A percentile compares a stretch with the other conserved stretches of the same genome.
Conservation (phyloP, 768 basidiomycete species). For the Sarcodon aspratus region DNA sequence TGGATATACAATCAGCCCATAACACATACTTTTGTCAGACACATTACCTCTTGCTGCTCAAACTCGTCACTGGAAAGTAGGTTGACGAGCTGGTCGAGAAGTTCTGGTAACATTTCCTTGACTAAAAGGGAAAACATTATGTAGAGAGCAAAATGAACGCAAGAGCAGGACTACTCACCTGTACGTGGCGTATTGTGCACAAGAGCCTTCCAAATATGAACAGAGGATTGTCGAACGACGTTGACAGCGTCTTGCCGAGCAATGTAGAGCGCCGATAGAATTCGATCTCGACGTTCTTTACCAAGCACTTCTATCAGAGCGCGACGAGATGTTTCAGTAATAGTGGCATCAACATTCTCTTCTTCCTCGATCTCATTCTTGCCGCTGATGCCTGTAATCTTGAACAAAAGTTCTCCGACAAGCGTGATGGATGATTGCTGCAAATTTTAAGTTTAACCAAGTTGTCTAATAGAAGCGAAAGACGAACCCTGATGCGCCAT, state of each 20-base stretch:
- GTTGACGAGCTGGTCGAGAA: conserved; percentile 66
- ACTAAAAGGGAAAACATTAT: conserved; percentile 28
- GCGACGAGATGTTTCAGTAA: conserved; percentile 72
- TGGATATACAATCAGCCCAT: conserved; percentile 16
- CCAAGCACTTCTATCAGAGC: conserved; percentile 86
- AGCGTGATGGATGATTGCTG: conserved; percentile 94
- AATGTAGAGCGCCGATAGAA: conserved; percentile 83
- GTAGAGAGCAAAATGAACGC: background rate
- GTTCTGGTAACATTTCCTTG: conserved; percentile 82
- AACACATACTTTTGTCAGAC: background rate
- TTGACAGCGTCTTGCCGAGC: conserved; percentile 89
- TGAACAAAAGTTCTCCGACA: conserved; percentile 93
- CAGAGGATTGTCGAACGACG: conserved; percentile 79
- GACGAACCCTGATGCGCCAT: conserved; percentile 86
- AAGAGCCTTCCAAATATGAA: conserved; percentile 97
- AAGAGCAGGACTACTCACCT: conserved; percentile 31
- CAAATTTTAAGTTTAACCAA: background rate
- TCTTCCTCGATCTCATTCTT: conserved; percentile 79
- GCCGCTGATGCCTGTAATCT: conserved; percentile 89
- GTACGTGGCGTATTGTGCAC: conserved; percentile 91
- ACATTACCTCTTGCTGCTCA: conserved; percentile 81
- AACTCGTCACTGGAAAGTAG: conserved; percentile 68
- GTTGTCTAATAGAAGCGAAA: background rate
- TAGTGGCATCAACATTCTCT: conserved; percentile 57
- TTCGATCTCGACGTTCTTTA: conserved; percentile 77